A percentile compares a stretch with the other conserved stretches of the same genome.
These are phyloP conservation scores for Polygonum maritimum DNA, from an alignment of 148 eudicot species.

Conservation along the genomic window DNA sequence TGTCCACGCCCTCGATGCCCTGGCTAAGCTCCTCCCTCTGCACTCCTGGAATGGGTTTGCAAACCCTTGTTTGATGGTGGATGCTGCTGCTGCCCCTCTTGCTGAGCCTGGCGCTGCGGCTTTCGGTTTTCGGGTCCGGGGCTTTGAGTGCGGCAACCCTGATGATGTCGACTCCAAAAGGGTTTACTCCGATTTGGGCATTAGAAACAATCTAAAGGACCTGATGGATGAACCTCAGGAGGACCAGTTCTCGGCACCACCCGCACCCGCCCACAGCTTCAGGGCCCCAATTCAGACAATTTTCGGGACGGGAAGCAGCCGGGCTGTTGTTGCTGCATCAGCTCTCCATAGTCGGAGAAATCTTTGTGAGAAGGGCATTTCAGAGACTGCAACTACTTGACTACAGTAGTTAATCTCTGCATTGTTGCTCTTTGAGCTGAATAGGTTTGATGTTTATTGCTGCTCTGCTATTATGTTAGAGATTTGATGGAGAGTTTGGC, in stretches of 20 bases:
- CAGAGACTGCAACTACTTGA: background rate
- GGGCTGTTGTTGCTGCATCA: background rate
- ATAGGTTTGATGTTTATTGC: background rate
- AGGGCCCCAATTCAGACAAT: background rate
- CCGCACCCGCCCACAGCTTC: background rate
- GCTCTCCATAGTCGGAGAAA: background rate
- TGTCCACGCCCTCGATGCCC: constrained; percentile 41
- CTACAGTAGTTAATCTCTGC: background rate
- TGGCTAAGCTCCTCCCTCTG: constrained; percentile 61
- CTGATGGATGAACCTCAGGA: constrained; percentile 49
- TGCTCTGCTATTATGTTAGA: no score
- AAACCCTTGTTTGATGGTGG: constrained; percentile 91
- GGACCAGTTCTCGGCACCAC: background rate
- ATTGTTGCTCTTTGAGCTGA: no score
- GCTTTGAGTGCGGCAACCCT: constrained; percentile 28
- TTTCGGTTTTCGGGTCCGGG: constrained; percentile 24
- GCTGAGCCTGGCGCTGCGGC: constrained; percentile 19
- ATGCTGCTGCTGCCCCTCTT: constrained; percentile 40
- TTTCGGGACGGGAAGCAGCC: background rate
- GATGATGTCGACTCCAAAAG: constrained; percentile 36
- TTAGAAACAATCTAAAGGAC: constrained; percentile 74
- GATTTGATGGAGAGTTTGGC: background rate
- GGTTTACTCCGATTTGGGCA: constrained; percentile 80
- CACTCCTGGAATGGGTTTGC: constrained; percentile 59
- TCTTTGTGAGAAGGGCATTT: background rate